Percentiles rank a stretch among this genome's conserved stretches.
phyloP scores from a whole-genome alignment of 148 eudicot genomes.

The Silene uniflora region DNA sequence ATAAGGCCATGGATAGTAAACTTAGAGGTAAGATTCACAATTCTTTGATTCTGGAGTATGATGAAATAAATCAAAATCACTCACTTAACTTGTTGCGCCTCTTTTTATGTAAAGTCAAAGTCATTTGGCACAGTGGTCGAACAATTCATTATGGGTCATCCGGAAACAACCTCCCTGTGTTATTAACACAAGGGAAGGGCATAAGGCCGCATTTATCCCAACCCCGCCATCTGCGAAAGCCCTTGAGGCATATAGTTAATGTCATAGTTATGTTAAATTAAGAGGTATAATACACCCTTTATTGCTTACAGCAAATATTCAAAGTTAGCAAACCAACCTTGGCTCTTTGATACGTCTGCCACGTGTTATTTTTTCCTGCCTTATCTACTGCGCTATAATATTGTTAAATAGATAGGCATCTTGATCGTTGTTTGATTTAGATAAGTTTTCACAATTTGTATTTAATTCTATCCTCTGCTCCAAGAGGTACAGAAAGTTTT shows the following conservation, averaged over 20 bases:
- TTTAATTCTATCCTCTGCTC: background rate
- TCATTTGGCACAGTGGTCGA: background rate
- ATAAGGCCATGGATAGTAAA: conserved; percentile 80
- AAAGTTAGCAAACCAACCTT: conserved; percentile 5
- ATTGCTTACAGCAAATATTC: conserved; percentile 30
- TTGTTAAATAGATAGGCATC: background rate
- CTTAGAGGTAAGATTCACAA: conserved; percentile 46
- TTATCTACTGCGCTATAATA: background rate
- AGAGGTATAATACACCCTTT: conserved; percentile 65
- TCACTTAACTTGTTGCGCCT: background rate
- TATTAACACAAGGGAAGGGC: background rate
- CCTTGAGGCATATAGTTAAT: background rate
- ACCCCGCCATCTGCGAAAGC: background rate
- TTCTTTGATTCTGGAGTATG: background rate
- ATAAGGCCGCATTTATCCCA: background rate
- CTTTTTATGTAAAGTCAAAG: background rate
- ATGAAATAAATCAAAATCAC: background rate
- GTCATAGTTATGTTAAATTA: background rate
- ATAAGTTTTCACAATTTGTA: too few species aligned
- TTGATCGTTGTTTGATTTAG: background rate
- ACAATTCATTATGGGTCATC: background rate
- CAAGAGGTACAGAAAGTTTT: background rate
- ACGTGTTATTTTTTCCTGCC: background rate
- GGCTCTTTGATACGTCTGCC: conserved; percentile 8
- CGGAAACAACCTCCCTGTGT: background rate